Percentiles rank a stretch among this genome's conserved stretches.
phyloP scores from a whole-genome alignment of 1,284 basidiomycete species.

The Bjerkandera adusta region DNA sequence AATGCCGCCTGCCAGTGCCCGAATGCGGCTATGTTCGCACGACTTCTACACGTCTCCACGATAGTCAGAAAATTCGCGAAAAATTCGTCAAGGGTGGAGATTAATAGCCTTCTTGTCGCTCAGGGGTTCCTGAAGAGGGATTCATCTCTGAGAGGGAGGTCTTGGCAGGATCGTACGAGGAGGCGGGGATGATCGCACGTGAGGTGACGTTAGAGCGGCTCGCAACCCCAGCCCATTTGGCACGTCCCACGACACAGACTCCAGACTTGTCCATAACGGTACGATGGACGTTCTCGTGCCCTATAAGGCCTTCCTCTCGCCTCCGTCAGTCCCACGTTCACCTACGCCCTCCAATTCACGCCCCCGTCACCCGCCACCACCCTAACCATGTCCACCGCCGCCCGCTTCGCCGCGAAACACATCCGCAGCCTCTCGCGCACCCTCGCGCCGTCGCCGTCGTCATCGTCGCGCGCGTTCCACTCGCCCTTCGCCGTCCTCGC shows the following conservation, averaged over 20 bases:
- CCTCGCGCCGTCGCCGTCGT: slow-evolving; percentile 16
- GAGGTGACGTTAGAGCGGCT: slow-evolving; percentile 12
- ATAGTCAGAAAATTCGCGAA: background rate
- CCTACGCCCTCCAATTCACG: slow-evolving; percentile 8
- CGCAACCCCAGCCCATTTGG: slow-evolving; percentile 8
- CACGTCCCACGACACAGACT: slow-evolving; percentile 24
- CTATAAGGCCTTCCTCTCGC: slow-evolving; percentile 17
- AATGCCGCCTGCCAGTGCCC: background rate
- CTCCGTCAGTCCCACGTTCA: slow-evolving; percentile 21
- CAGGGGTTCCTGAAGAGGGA: too few species aligned
- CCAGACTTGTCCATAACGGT: slow-evolving; percentile 24
- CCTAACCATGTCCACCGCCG: slow-evolving; percentile 25
- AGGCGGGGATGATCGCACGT: background rate
- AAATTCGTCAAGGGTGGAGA: too few species aligned
- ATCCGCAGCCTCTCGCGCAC: slow-evolving; percentile 29
- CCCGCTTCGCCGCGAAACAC: slow-evolving; percentile 30
- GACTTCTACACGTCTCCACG: too few species aligned
- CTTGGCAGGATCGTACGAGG: too few species aligned
- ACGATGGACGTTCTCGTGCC: background rate
- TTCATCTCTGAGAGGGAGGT: too few species aligned
- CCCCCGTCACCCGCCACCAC: slow-evolving; percentile 13
- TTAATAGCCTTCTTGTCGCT: too few species aligned
- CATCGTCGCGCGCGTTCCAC: slow-evolving; percentile 47
- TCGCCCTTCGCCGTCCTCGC: slow-evolving; percentile 55
- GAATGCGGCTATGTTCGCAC: background rate